Evolutionary conservation across 2,329 filamentous ascomycete species (phyloP).

Genomic region (Aspergillus pseudoglaucus): DNA sequence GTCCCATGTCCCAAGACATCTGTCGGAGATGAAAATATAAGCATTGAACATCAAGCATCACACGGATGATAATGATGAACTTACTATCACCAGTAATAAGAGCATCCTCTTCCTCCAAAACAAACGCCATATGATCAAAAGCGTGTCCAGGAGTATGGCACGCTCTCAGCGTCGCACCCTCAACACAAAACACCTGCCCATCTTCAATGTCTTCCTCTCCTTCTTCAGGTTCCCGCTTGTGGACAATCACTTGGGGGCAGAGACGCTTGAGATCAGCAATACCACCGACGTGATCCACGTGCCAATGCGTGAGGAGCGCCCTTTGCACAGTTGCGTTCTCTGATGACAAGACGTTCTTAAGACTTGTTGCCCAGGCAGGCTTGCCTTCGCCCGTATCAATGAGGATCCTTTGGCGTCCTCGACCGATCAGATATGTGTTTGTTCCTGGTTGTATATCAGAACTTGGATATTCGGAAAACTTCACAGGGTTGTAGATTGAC

Average conservation of each 20-base stretch:
- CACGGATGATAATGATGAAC: conserved; percentile 11
- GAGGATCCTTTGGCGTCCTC: conserved; percentile 64
- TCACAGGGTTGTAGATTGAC: not conserved
- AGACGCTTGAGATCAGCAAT: conserved; percentile 60
- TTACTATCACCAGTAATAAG: conserved; percentile 78
- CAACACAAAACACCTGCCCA: conserved; percentile 48
- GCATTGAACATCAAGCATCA: not conserved
- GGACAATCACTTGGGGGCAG: conserved; percentile 57
- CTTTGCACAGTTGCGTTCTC: conserved; percentile 64
- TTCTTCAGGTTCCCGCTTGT: conserved; percentile 57
- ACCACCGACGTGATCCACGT: conserved; percentile 76
- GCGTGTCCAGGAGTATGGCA: conserved; percentile 70
- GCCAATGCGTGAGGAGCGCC: conserved; percentile 85
- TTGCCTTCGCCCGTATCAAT: conserved; percentile 86
- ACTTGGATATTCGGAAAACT: not conserved
- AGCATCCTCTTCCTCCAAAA: conserved; percentile 69
- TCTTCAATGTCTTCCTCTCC: conserved; percentile 51
- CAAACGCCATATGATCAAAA: conserved; percentile 71
- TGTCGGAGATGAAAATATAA: conserved; percentile 9
- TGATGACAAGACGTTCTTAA: conserved; percentile 58
- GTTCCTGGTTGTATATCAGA: conserved; percentile 49
- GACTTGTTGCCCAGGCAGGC: conserved; percentile 61
- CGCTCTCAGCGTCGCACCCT: conserved; percentile 57
- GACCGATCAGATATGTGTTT: conserved; percentile 90
- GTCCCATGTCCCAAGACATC: conserved; percentile 80